Evolutionary conservation across 2,329 filamentous ascomycete genomes (phyloP).

Genomic region (Cytospora piceae): DNA sequence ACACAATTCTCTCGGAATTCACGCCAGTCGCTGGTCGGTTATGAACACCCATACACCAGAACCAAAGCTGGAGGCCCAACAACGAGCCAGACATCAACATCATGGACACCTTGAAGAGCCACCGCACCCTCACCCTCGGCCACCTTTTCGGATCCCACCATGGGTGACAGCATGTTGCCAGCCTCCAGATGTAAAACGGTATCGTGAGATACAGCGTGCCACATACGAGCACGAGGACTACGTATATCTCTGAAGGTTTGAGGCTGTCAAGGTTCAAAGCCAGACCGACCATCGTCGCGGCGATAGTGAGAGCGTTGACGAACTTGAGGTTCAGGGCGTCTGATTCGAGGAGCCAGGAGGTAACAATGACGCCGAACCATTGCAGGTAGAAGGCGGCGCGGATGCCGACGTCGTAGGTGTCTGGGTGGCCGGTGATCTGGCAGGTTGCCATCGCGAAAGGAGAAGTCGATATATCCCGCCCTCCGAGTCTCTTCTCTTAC

Average conservation of each 20-base stretch:
- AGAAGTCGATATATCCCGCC: no score
- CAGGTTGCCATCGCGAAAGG: slow-evolving; percentile 19
- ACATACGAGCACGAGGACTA: slow-evolving; percentile 32
- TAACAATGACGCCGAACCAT: slow-evolving; percentile 29
- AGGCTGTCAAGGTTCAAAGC: slow-evolving; percentile 19
- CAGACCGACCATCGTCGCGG: slow-evolving; percentile 25
- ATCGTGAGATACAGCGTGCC: slow-evolving; percentile 31
- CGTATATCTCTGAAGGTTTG: slow-evolving; percentile 30
- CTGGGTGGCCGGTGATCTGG: slow-evolving; percentile 17
- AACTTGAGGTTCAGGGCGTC: slow-evolving; percentile 26
- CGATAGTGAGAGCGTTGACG: slow-evolving; percentile 25
- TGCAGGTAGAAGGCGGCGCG: slow-evolving; percentile 29
- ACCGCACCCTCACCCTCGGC: slow-evolving; percentile 23
- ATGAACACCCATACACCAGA: slow-evolving; percentile 34
- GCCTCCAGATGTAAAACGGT: slow-evolving; percentile 32
- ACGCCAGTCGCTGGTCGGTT: neutral
- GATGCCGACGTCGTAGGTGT: slow-evolving; percentile 28
- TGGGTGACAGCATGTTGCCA: slow-evolving; percentile 33
- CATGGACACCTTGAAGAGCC: slow-evolving; percentile 22
- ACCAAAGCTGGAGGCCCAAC: slow-evolving; percentile 32
- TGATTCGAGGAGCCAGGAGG: slow-evolving; percentile 26
- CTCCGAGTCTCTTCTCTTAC: no score
- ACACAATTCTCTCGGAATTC: slow-evolving; percentile 6
- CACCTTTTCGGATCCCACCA: slow-evolving; percentile 33
- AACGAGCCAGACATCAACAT: slow-evolving; percentile 25